Evolutionary conservation across 2,329 filamentous ascomycete species (phyloP).

Genomic region (Dactylellina leptospora): DNA sequence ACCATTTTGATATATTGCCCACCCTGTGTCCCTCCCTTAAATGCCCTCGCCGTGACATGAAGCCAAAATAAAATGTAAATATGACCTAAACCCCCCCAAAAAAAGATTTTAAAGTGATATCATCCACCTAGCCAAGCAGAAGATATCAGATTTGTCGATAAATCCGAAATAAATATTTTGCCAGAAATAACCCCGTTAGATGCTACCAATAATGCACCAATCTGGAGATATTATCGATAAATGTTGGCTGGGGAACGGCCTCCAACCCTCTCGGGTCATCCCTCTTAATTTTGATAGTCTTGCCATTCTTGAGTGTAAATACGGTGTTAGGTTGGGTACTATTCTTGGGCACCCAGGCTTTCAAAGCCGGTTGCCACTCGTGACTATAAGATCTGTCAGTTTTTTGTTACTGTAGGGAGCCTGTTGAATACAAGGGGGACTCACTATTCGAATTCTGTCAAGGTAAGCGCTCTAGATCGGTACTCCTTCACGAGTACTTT

Average conservation of each 20-base stretch:
- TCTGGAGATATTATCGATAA: constrained; percentile 17
- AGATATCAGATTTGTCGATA: too few relatives aligned
- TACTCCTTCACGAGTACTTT: constrained; percentile 74
- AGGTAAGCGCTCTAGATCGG: constrained; percentile 68
- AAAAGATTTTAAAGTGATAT: background rate
- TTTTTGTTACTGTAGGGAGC: background rate
- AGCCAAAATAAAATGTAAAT: background rate
- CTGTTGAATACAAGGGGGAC: background rate
- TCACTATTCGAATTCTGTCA: constrained; percentile 68
- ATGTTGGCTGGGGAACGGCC: constrained; percentile 31
- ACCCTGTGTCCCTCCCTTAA: background rate
- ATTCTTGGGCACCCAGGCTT: constrained; percentile 24
- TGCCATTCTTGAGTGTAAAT: constrained; percentile 17
- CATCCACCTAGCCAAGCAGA: too few relatives aligned
- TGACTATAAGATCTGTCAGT: background rate
- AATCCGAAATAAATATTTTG: too few relatives aligned
- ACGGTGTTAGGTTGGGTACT: constrained; percentile 7
- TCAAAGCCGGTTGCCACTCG: constrained; percentile 33
- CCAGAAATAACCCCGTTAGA: background rate
- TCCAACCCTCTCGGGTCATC: constrained; percentile 43
- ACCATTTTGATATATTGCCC: too few relatives aligned
- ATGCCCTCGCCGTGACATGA: background rate
- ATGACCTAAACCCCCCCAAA: background rate
- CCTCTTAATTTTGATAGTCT: constrained; percentile 21
- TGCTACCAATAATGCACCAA: constrained; percentile 23